Evolutionary conservation across 192 early-diverging fungal species (phyloP), one percentile per base, ranked within the genome.

Genomic region (Linnemannia hyalina): DNA sequence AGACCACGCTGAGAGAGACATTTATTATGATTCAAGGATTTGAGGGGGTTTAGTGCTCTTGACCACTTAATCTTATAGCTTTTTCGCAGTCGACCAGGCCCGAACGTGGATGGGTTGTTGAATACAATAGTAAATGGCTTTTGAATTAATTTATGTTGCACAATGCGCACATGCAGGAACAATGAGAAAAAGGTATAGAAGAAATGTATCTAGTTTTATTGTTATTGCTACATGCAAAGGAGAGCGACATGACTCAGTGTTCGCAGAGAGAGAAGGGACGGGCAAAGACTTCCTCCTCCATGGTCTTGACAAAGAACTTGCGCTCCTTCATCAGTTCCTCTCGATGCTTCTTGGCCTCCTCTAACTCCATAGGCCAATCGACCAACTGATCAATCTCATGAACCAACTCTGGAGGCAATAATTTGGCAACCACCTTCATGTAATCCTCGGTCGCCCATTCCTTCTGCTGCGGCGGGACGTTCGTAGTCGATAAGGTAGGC

Each of bases 381-480:
- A 80, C 57, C 41, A 74, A 13, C 22, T 22, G 22, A 20, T 80
- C 72, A 41, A 80, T 80, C 60, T 63, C 32, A 1, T 20, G 41
- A 18, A 80, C 55, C 11, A 80, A 32, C 60, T 80, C 79, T 68
- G 63, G 63, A 16, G 79, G 79, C 63, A 80, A 35, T 60, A 41
- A 70, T 26, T 77, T 6, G 2, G 60, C 76, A 29, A 77, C 76
- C 3, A 44, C 26, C 10, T 65, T 26, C 60, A 65, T 65, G 32
- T 65, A 65, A 65, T 75, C 60, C 60, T 65, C 26, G 11, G 26
- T 26, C 35, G 70, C 68, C 81, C 81, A 82, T 26, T 78, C 90
- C 77, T 81, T 79, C 80, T 94, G 91, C 88, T 96, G 95, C 40
- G 93, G 92, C 2, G 94, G 93, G 9, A 96, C 92, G 69, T 91